Evolutionary conservation across 805 yeast genomes (phyloP).

Genomic region (Brettanomyces sp.): DNA sequence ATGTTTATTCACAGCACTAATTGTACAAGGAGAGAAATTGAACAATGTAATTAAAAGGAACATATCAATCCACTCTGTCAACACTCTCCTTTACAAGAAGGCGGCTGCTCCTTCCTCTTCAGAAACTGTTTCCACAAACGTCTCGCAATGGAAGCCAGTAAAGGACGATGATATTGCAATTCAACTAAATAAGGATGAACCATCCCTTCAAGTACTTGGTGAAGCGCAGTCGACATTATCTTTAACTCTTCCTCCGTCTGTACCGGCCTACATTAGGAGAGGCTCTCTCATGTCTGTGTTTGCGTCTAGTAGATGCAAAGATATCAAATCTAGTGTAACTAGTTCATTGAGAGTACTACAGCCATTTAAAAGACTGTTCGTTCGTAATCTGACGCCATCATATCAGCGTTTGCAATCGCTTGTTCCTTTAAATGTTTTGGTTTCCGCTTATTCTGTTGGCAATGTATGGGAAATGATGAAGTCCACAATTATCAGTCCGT

Average conservation of each 20-base stretch:
- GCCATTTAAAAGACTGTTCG: conserved; percentile 33
- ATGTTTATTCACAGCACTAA: no score
- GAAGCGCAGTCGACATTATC: conserved; percentile 39
- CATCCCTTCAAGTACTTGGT: conserved; percentile 36
- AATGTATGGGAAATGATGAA: conserved; percentile 2
- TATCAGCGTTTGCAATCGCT: conserved; percentile 43
- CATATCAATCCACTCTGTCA: conserved; percentile 13
- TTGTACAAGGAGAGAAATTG: no score
- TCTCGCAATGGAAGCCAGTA: background rate
- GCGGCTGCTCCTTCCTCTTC: conserved; percentile 8
- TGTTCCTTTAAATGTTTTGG: conserved; percentile 33
- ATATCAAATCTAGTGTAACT: conserved; percentile 14
- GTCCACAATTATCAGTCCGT: conserved; percentile 5
- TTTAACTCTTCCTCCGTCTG: conserved; percentile 48
- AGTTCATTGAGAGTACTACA: conserved; percentile 25
- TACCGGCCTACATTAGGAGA: conserved; percentile 40
- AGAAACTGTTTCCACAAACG: conserved; percentile 3
- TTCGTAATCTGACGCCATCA: conserved; percentile 34
- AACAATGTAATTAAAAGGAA: conserved; percentile 1
- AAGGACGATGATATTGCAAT: background rate
- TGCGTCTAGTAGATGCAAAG: conserved; percentile 12
- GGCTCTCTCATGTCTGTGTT: conserved; percentile 43
- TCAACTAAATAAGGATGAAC: conserved; percentile 8
- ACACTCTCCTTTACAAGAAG: conserved; percentile 3
- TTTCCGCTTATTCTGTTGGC: conserved; percentile 27